These are phyloP conservation scores for Lomentospora prolificans DNA, from an alignment of 2,329 filamentous ascomycete genomes.

Conservation along the genomic window DNA sequence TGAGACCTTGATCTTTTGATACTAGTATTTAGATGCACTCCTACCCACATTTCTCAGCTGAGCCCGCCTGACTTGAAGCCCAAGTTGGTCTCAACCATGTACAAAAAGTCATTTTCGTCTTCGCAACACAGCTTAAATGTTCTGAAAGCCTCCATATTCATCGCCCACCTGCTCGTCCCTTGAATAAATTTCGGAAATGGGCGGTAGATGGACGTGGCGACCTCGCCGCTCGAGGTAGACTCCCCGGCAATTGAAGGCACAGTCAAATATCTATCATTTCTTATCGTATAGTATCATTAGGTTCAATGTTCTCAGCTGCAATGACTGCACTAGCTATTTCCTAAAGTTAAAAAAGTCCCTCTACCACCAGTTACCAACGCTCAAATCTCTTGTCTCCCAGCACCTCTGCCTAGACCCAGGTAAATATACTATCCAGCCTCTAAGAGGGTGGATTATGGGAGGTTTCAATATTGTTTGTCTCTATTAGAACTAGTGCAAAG, in stretches of 20 bases:
- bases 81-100: neutral
- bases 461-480: constrained; percentile 14
- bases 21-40: no score
- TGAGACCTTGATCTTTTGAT: no score
- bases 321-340: neutral
- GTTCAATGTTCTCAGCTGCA: neutral
- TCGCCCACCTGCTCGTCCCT: neutral
- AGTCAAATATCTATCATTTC: no score
- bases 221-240: no score
- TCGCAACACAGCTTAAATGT: neutral
- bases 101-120: neutral
- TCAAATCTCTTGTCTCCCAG: neutral
- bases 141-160: neutral
- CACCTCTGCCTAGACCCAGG: neutral
- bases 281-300: no score
- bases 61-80: neutral
- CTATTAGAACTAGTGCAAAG: constrained; percentile 10
- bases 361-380: neutral
- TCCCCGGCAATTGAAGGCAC: no score
- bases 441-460: constrained; percentile 12
- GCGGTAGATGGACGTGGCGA: neutral
- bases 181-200: neutral
- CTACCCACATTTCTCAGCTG: no score
- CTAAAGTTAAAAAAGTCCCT: neutral
- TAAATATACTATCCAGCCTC: neutral